Evolutionary conservation across 306 rosid species (phyloP).

Genomic region (Vigna mungo): DNA sequence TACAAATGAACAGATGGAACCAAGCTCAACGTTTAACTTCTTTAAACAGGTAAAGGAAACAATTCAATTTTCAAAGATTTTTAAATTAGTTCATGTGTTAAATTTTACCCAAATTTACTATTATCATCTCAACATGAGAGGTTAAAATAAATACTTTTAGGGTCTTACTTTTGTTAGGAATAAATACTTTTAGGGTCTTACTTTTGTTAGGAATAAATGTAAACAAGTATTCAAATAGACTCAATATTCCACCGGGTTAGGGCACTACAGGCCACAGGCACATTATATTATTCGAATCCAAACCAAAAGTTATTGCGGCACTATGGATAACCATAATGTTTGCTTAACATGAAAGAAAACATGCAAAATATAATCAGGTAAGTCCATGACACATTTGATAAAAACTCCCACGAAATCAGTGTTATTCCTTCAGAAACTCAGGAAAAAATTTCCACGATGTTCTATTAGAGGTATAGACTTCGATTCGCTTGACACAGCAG

Average conservation of each 20-base stretch:
- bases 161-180: neutral
- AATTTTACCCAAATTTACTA: no score
- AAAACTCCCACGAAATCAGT: conserved; percentile 23
- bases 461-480: conserved; percentile 21
- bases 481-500: conserved; percentile 23
- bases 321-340: neutral
- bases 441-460: conserved; percentile 5
- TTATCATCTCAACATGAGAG: no score
- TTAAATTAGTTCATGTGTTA: no score
- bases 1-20: no score
- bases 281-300: neutral
- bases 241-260: neutral
- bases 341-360: neutral
- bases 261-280: neutral
- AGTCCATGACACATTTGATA: conserved; percentile 5
- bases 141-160: no score
- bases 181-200: no score
- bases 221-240: neutral
- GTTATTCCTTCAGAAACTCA: neutral
- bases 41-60: no score
- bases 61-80: no score
- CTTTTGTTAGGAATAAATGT: neutral
- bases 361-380: neutral
- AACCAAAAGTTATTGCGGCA: neutral
- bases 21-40: no score